Percentiles rank a stretch among this genome's conserved stretches.
phyloP scores from a whole-genome alignment of 306 rosid genomes.

The Quercus bicolor region DNA sequence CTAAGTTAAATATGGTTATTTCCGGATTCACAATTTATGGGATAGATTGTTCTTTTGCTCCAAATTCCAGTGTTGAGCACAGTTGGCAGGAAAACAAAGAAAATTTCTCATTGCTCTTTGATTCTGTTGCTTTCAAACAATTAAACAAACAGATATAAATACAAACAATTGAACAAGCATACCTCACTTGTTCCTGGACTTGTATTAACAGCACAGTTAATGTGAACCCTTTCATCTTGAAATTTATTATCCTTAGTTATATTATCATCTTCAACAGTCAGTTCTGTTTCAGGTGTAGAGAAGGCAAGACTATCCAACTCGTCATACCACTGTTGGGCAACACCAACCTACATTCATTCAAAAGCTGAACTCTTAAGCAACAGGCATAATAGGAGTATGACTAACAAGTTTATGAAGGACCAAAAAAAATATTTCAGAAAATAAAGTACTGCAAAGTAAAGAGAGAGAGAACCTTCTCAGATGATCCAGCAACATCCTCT shows the following conservation, averaged over 20 bases:
- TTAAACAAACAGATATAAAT: neutral
- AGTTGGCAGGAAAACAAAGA: neutral
- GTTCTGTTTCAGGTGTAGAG: conserved; percentile 45
- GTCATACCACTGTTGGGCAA: conserved; percentile 83
- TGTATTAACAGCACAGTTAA: conserved; percentile 49
- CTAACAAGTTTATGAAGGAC: neutral
- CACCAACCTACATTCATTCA: conserved; percentile 51
- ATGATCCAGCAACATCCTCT: conserved; percentile 45
- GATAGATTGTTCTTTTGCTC: neutral
- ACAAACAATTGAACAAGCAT: conserved; percentile 14
- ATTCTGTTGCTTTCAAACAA: neutral
- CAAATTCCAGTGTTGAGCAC: neutral
- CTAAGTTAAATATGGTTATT: neutral
- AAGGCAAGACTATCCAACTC: conserved; percentile 70
- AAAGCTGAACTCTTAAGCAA: conserved; percentile 26
- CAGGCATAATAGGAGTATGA: conserved; percentile 22
- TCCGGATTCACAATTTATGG: neutral
- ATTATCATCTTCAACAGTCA: conserved; percentile 31
- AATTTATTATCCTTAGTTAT: conserved; percentile 23
- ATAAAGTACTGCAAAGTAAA: neutral
- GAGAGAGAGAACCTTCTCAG: conserved; percentile 49
- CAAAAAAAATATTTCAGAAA: conserved; percentile 1
- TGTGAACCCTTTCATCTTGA: conserved; percentile 36
- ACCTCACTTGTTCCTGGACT: conserved; percentile 97
- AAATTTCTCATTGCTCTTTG: neutral